A percentile compares a stretch with the other conserved stretches of the same genome.
These are phyloP conservation scores for Leucogyrophana mollusca DNA, from an alignment of 768 basidiomycete genomes.

Conservation along the genomic window DNA sequence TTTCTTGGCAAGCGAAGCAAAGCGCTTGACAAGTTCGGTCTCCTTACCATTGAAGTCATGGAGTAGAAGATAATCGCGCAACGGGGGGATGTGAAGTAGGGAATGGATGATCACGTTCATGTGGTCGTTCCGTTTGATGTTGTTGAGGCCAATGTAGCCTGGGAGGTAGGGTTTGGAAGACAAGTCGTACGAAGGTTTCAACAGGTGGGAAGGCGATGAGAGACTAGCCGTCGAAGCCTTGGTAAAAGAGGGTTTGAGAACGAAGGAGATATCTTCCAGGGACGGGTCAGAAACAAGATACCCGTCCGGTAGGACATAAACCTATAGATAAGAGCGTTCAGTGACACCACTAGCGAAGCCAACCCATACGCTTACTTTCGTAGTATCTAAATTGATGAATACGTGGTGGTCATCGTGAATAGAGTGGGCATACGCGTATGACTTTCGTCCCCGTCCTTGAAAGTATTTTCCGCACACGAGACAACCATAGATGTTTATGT, in stretches of 20 bases:
- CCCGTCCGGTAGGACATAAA: conserved; percentile 96
- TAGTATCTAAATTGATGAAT: conserved; percentile 92
- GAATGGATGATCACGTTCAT: conserved; percentile 97
- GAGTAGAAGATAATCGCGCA: conserved; percentile 85
- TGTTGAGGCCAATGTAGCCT: conserved; percentile 95
- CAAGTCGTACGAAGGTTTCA: conserved; percentile 85
- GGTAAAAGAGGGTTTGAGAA: conserved; percentile 89
- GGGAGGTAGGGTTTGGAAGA: conserved; percentile 78
- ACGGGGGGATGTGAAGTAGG: conserved; percentile 84
- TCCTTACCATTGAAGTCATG: conserved; percentile 72
- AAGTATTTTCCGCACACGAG: conserved; percentile 99
- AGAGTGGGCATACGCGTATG: conserved; percentile 95
- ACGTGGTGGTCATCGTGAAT: conserved; percentile 99
- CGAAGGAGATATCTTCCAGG: conserved; percentile 90
- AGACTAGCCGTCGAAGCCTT: conserved; percentile 49
- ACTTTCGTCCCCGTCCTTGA: conserved; percentile 91
- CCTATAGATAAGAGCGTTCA: conserved; percentile 45
- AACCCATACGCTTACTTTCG: conserved; percentile 59
- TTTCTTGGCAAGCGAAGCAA: conserved; percentile 86
- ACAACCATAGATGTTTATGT: conserved; percentile 98
- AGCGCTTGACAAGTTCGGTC: conserved; percentile 84
- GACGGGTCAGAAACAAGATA: conserved; percentile 97
- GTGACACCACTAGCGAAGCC: conserved; percentile 15
- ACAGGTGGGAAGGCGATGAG: conserved; percentile 55
- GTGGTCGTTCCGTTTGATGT: conserved; percentile 96